A percentile compares a stretch with the other conserved stretches of the same genome.
Evolutionary conservation across 495 filamentous ascomycete species (phyloP).

Genomic region (Trichoderma asperelloides): DNA sequence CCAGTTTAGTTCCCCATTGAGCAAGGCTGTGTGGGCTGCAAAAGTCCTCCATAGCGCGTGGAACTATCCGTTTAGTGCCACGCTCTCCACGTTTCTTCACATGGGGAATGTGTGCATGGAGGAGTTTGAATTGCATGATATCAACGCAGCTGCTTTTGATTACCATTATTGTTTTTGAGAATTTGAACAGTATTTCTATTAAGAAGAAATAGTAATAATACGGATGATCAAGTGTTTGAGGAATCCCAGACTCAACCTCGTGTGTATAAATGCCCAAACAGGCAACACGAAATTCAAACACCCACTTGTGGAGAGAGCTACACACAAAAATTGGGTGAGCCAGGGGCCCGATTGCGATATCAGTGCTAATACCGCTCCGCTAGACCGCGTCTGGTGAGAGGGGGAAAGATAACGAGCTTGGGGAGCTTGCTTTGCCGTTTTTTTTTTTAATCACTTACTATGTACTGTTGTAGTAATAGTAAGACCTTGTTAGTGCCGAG

Average conservation of each 20-base stretch:
- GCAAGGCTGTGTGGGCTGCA: slow-evolving; percentile 11
- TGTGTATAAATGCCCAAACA: not conserved
- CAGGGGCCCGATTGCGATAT: slow-evolving; percentile 5
- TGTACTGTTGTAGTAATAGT: too few relatives aligned
- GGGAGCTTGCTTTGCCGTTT: too few relatives aligned
- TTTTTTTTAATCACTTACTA: too few relatives aligned
- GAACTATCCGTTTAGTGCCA: not conserved
- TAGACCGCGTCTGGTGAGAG: not conserved
- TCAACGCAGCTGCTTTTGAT: too few relatives aligned
- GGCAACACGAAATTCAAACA: not conserved
- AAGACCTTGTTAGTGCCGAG: not conserved
- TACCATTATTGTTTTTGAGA: too few relatives aligned
- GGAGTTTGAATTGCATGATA: too few relatives aligned
- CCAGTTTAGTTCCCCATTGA: too few relatives aligned
- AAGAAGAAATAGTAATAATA: too few relatives aligned
- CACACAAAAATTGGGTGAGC: not conserved
- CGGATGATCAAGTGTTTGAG: too few relatives aligned
- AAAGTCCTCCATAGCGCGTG: not conserved
- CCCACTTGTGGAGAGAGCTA: not conserved
- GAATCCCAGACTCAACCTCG: not conserved
- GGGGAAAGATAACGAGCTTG: not conserved
- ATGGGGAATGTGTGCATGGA: too few relatives aligned
- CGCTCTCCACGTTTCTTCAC: too few relatives aligned
- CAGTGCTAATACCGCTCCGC: not conserved
- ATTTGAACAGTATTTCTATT: too few relatives aligned